These are phyloP conservation scores for Thielaviopsis cerberus DNA, from an alignment of 2,329 filamentous ascomycete species.

Conservation along the genomic window DNA sequence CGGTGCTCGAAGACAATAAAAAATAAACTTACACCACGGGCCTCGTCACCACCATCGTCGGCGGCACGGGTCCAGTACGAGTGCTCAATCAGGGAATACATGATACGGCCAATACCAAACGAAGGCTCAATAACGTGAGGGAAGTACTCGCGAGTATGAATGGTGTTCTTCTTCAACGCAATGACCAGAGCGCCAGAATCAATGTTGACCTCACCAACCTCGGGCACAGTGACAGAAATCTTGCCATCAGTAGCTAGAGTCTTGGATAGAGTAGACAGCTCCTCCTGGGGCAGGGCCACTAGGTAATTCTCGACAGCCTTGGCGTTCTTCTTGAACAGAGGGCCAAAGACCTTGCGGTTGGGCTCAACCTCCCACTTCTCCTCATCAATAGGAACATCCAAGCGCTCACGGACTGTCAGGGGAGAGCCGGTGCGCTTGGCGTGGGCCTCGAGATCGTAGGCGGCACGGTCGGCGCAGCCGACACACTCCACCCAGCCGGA, in stretches of 20 bases:
- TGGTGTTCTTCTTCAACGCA: slow-evolving; percentile 62
- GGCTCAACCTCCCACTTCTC: slow-evolving; percentile 80
- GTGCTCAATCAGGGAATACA: slow-evolving; percentile 84
- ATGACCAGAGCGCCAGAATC: slow-evolving; percentile 64
- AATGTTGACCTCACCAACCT: slow-evolving; percentile 49
- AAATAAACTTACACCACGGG: slow-evolving; percentile 54
- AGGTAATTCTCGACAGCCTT: slow-evolving; percentile 70
- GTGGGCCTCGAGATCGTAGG: slow-evolving; percentile 85
- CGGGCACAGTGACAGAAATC: slow-evolving; percentile 56
- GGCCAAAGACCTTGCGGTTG: slow-evolving; percentile 90
- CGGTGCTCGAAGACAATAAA: not conserved
- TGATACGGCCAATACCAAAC: slow-evolving; percentile 78
- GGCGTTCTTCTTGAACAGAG: slow-evolving; percentile 85
- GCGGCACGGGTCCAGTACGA: slow-evolving; percentile 72
- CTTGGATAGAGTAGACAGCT: slow-evolving; percentile 62
- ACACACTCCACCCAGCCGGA: slow-evolving; percentile 98
- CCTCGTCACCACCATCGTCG: slow-evolving; percentile 55
- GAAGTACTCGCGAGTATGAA: slow-evolving; percentile 76
- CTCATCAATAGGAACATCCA: slow-evolving; percentile 57
- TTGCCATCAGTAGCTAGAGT: slow-evolving; percentile 56
- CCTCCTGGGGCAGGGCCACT: slow-evolving; percentile 55
- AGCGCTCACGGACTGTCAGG: slow-evolving; percentile 65
- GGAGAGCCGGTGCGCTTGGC: slow-evolving; percentile 79
- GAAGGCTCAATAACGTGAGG: slow-evolving; percentile 88
- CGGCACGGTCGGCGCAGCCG: slow-evolving; percentile 85